These are phyloP conservation scores for Dryas drummondii DNA, from an alignment of 306 rosid species.

Conservation along the genomic window DNA sequence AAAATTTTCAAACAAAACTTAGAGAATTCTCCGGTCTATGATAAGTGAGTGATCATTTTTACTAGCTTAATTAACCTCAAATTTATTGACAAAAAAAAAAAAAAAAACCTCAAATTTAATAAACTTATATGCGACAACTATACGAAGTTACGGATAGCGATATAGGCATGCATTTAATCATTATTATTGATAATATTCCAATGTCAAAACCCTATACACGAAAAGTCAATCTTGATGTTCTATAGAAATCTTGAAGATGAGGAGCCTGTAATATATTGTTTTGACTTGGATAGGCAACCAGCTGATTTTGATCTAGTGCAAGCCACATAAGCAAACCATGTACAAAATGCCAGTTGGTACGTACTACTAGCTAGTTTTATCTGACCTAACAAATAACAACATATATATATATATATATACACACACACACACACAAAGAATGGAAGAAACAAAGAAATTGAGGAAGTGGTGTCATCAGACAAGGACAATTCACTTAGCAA, in stretches of 20 bases:
- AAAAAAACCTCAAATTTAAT: neutral
- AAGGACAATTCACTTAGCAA: no score
- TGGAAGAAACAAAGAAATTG: no score
- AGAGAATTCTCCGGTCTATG: no score
- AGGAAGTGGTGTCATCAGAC: no score
- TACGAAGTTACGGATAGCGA: neutral
- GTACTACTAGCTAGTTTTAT: neutral
- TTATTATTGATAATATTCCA: neutral
- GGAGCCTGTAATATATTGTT: neutral
- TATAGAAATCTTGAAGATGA: neutral
- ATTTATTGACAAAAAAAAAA: no score
- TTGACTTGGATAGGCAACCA: neutral
- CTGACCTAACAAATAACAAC: neutral
- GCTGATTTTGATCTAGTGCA: slow-evolving; percentile 16
- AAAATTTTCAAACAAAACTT: no score
- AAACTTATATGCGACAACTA: neutral
- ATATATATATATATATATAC: no score
- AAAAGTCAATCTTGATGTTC: slow-evolving; percentile 11
- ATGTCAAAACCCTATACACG: slow-evolving; percentile 13
- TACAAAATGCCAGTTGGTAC: neutral
- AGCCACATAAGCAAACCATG: slow-evolving; percentile 6
- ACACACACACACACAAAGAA: no score
- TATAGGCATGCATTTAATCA: neutral
- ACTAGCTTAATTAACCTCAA: no score
- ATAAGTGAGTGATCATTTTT: no score